Evolutionary conservation across 1,284 basidiomycete genomes (phyloP).

Genomic region (Ustilago bromivora): DNA sequence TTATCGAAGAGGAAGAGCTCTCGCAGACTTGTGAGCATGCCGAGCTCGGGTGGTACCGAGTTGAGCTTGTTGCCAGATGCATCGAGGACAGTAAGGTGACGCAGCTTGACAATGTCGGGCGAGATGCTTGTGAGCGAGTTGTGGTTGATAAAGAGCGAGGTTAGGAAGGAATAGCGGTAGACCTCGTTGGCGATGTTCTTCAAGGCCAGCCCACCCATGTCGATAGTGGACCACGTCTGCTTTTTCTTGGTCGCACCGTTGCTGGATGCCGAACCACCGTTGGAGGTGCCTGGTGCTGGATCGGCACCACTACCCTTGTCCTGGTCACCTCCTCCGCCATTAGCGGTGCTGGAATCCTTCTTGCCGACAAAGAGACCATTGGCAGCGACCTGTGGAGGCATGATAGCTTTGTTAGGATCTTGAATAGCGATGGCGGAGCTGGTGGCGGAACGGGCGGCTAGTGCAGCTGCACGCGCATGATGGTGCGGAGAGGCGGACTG

Average conservation of each 20-base stretch:
- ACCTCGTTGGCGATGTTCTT: constrained; percentile 87
- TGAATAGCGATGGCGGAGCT: constrained; percentile 71
- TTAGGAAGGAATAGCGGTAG: constrained; percentile 92
- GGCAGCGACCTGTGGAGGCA: constrained; percentile 64
- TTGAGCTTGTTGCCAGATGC: constrained; percentile 88
- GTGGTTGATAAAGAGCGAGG: constrained; percentile 96
- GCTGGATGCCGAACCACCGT: constrained; percentile 21
- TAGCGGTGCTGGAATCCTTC: constrained; percentile 41
- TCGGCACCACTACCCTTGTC: constrained; percentile 31
- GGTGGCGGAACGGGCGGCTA: constrained; percentile 73
- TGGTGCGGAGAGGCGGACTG: constrained; percentile 73
- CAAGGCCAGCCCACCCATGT: constrained; percentile 94
- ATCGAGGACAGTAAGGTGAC: constrained; percentile 89
- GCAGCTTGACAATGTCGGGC: constrained; percentile 84
- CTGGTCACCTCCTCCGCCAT: constrained; percentile 44
- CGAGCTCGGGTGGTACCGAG: constrained; percentile 86
- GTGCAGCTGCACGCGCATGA: constrained; percentile 74
- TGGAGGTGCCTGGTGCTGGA: constrained; percentile 23
- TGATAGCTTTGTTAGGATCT: constrained; percentile 71
- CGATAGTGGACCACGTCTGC: constrained; percentile 83
- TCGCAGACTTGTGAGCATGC: constrained; percentile 88
- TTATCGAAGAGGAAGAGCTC: constrained; percentile 98
- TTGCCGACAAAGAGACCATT: constrained; percentile 71
- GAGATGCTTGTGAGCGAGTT: constrained; percentile 87
- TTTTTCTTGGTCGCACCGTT: constrained; percentile 28